Conservation (phyloP, 1,284 basidiomycete genomes). For the Boletus semigastroideus region DNA sequence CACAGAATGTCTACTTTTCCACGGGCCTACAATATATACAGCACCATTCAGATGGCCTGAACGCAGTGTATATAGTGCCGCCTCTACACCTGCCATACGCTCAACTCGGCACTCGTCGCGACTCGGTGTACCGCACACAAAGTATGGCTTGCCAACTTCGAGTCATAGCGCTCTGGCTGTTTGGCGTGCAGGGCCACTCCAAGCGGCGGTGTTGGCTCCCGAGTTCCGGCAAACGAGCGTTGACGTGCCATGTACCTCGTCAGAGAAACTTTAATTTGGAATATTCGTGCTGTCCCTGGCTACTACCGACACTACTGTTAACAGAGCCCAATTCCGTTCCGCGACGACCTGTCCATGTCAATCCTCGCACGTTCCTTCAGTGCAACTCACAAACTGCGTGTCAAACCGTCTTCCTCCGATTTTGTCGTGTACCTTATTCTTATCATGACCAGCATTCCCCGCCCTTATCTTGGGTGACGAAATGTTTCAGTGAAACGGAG, state of each 20-base stretch:
- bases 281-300: not conserved
- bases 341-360: not conserved
- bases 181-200: too few species aligned
- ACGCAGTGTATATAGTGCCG: not conserved
- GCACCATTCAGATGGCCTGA: constrained; percentile 1
- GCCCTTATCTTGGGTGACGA: not conserved
- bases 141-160: too few species aligned
- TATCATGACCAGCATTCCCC: not conserved
- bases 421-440: not conserved
- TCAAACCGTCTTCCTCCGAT: not conserved
- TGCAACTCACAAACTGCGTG: not conserved
- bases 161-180: too few species aligned
- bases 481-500: not conserved
- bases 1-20: not conserved
- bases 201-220: not conserved
- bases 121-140: too few species aligned
- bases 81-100: not conserved
- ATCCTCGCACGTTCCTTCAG: constrained; percentile 6
- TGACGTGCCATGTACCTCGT: not conserved
- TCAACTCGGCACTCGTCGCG: not conserved
- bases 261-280: constrained; percentile 1
- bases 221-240: not conserved
- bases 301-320: not conserved
- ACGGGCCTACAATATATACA: not conserved
- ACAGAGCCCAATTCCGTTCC: not conserved